Conservation (phyloP, 2,329 filamentous ascomycete species). For the Hypoxylon sp. region DNA sequence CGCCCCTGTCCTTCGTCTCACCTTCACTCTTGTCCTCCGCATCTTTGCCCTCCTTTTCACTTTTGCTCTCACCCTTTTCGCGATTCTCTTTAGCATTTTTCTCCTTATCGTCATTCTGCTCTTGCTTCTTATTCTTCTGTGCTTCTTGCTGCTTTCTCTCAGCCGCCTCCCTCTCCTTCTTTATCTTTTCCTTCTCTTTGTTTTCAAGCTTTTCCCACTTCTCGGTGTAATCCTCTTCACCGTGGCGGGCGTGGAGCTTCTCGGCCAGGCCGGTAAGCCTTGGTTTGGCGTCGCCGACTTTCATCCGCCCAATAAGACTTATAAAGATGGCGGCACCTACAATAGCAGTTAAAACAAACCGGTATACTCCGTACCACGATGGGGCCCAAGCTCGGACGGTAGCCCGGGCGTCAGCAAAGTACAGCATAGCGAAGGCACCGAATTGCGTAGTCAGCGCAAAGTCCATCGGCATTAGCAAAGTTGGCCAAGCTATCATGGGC, state of each 20-base stretch:
- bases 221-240: conserved; percentile 55
- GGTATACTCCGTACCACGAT: conserved; percentile 88
- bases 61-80: not conserved
- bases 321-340: conserved; percentile 87
- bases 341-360: conserved; percentile 91
- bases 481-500: conserved; percentile 89
- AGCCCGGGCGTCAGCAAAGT: conserved; percentile 85
- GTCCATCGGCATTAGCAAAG: conserved; percentile 85
- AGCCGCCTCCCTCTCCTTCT: conserved; percentile 54
- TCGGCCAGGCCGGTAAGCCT: conserved; percentile 58
- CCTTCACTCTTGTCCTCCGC: no score
- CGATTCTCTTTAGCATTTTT: no score
- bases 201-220: conserved; percentile 62
- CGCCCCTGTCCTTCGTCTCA: not conserved
- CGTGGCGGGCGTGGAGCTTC: conserved; percentile 58
- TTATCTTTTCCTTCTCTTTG: conserved; percentile 54
- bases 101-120: conserved; percentile 24
- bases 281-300: conserved; percentile 68
- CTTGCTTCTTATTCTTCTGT: conserved; percentile 38
- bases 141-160: conserved; percentile 50
- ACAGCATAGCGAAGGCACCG: conserved; percentile 85
- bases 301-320: conserved; percentile 85
- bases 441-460: conserved; percentile 91
- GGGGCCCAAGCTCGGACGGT: conserved; percentile 83
- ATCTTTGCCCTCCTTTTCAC: not conserved